Base-by-base conservation (phyloP, 2,329 filamentous ascomycete species). In the Cladosporium colombiae region DNA sequence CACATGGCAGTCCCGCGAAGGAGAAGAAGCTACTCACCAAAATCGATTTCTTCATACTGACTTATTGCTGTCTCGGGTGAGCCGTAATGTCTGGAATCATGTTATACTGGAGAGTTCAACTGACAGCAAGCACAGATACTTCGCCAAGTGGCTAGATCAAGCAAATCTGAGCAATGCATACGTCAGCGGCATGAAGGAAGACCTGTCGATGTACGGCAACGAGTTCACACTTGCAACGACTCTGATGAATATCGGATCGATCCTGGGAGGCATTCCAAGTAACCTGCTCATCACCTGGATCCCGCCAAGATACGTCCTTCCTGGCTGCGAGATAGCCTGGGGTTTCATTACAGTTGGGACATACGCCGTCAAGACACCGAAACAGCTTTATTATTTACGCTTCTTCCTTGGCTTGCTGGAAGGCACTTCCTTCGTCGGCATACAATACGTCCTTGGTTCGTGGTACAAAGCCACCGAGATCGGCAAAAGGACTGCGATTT, bases 111-210 rank as follows among this genome's bases (percentile, higher is more conserved):
- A n/a, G n/a, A 29, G 27, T 29, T 29, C 27, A 21, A 21, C 52
- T 56, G 29, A 56, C 52, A 56, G 52, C 16, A 16, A 21, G 29
- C 6, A 13, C 18, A 35, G 52, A 56, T 56, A 56, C 10, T 56
- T 56, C 16, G 52, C 52, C 29, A 56, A 56, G 21, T 56, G 52
- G 52, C 16, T 56, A 1, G 52, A 56, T 35, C 52, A 56, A 29
- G 52, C 52, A 18, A 80, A 80, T 52, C 71, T 81, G 13, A 78
- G 76, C 67, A 81, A 81, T 72, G 79, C 79, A 14, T 81, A 80
- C 65, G 77, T 81, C 16, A 71, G 74, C 60, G 79, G 79, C 6
- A 81, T 81, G 79, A 77, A 75, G 65, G 78, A 80, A 66, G 78
- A 80, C 60, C 68, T 81, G 33, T 66, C 70, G 40, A 79, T 69